A percentile compares a stretch with the other conserved stretches of the same genome.
Conservation (phyloP, 1,139 yeast genomes). For the Candida labiduridarum region DNA sequence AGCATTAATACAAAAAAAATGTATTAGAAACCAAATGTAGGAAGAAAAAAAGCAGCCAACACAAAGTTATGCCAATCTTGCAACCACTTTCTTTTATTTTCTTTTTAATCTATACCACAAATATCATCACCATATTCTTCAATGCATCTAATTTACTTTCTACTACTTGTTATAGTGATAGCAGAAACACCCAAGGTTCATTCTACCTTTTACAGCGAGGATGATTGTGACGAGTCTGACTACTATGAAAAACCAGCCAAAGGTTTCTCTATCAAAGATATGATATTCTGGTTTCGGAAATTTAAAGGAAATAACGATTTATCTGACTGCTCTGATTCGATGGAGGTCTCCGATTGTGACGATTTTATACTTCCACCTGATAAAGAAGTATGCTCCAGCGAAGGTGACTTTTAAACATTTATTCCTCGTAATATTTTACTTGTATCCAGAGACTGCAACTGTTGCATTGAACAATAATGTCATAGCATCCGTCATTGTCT, state of each 20-base stretch:
- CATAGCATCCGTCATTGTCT: constrained; percentile 60
- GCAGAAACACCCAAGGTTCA: background rate
- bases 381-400: background rate
- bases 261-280: constrained; percentile 7
- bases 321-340: constrained; percentile 1
- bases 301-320: background rate
- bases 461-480: constrained; percentile 73
- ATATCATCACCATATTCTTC: background rate
- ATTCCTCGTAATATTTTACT: constrained; percentile 58
- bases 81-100: constrained; percentile 1
- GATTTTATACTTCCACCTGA: background rate
- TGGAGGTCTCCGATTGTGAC: background rate
- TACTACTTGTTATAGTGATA: background rate
- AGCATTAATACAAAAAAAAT: background rate
- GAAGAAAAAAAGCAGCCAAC: background rate
- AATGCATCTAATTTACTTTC: constrained; percentile 2
- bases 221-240: constrained; percentile 1
- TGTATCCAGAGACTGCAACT: constrained; percentile 86
- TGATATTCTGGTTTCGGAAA: constrained; percentile 2
- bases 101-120: background rate
- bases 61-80: constrained; percentile 4
- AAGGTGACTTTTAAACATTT: background rate
- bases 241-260: constrained; percentile 7
- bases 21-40: background rate
- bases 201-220: constrained; percentile 5